Percentiles rank a stretch among this genome's conserved stretches.
Conservation (phyloP, 257 asterid species). For the Paulownia fortunei region DNA sequence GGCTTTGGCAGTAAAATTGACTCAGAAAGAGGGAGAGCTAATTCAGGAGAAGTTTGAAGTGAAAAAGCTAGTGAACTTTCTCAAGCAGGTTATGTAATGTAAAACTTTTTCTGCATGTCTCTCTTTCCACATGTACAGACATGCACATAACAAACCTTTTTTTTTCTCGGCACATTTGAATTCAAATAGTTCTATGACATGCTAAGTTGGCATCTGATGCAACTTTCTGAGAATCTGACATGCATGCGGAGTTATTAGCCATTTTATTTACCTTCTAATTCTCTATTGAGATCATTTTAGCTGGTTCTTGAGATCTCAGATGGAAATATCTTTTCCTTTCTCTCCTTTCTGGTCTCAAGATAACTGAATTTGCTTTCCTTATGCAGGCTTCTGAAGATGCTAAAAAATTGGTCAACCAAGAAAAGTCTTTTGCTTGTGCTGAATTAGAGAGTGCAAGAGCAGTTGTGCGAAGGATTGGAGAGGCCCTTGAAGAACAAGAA, state of each 20-base stretch:
- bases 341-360: neutral
- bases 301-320: neutral
- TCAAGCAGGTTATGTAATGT: constrained; percentile 75
- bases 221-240: no score
- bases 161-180: neutral
- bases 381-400: constrained; percentile 98
- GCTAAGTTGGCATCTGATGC: no score
- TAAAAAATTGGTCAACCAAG: constrained; percentile 92
- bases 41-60: constrained; percentile 96
- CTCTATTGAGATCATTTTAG: neutral
- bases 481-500: no score
- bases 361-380: neutral
- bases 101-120: neutral
- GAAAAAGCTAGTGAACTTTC: constrained; percentile 87
- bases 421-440: constrained; percentile 98
- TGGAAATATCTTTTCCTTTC: neutral
- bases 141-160: neutral
- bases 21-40: constrained; percentile 64
- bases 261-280: neutral
- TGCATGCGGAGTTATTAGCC: no score
- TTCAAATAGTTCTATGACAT: no score
- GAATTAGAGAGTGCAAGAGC: no score
- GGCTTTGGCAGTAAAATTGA: constrained; percentile 92
- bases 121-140: neutral
- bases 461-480: no score